A percentile compares a stretch with the other conserved stretches of the same genome.
These are phyloP conservation scores for Camptophora hylomeconis DNA, from an alignment of 2,329 filamentous ascomycete species.

Conservation along the genomic window DNA sequence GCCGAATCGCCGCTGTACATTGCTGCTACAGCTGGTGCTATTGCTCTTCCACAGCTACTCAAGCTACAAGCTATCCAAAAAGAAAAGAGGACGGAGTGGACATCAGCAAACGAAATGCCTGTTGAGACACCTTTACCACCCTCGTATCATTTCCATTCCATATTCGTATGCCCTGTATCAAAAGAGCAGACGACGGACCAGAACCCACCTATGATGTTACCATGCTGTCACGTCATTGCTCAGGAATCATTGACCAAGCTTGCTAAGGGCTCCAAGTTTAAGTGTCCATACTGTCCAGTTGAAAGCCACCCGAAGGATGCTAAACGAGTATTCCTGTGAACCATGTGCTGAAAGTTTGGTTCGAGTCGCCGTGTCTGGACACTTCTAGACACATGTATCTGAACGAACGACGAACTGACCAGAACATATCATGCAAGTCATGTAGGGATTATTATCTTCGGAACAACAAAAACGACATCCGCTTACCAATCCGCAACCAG, in stretches of 20 bases:
- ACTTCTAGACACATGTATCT: too few species aligned
- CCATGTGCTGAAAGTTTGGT: too few species aligned
- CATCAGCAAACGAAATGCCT: constrained; percentile 75
- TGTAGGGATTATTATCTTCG: too few species aligned
- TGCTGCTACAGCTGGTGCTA: constrained; percentile 80
- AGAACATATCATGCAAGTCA: too few species aligned
- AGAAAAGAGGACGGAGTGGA: constrained; percentile 88
- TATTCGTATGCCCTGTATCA: constrained; percentile 94
- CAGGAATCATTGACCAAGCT: constrained; percentile 69
- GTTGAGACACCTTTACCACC: constrained; percentile 57
- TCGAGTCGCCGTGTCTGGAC: too few species aligned
- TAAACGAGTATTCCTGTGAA: constrained; percentile 54
- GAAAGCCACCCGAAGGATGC: constrained; percentile 72
- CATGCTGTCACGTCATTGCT: constrained; percentile 88
- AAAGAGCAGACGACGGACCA: constrained; percentile 89
- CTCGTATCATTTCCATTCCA: constrained; percentile 70
- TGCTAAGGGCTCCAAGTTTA: constrained; percentile 68
- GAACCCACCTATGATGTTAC: constrained; percentile 94
- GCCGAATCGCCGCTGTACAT: constrained; percentile 89
- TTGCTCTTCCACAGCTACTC: constrained; percentile 75
- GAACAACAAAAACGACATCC: too few species aligned
- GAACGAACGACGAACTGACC: too few species aligned
- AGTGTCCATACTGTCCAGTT: constrained; percentile 88
- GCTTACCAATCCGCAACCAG: too few species aligned
- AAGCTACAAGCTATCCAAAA: constrained; percentile 83